Evolutionary conservation across 2,329 filamentous ascomycete genomes (phyloP).

Genomic region (Ceratocystis alfenasii): DNA sequence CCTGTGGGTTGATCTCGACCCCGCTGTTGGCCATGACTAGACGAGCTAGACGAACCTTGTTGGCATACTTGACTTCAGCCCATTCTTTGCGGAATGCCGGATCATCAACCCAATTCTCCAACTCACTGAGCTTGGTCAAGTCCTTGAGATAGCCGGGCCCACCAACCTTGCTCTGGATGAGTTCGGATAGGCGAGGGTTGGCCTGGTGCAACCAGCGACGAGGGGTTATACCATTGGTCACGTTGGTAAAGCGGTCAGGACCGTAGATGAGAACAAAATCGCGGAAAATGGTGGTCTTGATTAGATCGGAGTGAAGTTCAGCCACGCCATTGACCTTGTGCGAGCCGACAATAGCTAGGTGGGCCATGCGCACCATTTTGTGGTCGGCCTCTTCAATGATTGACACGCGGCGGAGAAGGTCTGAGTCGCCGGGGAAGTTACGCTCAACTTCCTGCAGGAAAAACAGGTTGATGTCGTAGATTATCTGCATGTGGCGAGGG

Average conservation of each 20-base stretch:
- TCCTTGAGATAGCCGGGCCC: slow-evolving; percentile 80
- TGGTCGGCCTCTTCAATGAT: slow-evolving; percentile 95
- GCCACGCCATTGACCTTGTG: slow-evolving; percentile 99
- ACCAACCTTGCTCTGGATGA: slow-evolving; percentile 83
- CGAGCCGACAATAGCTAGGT: slow-evolving; percentile 84
- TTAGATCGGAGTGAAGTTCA: slow-evolving; percentile 91
- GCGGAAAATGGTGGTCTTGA: slow-evolving; percentile 99
- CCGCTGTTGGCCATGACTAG: slow-evolving; percentile 76
- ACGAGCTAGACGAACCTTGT: slow-evolving; percentile 84
- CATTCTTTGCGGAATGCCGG: slow-evolving; percentile 86
- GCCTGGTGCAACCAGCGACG: slow-evolving; percentile 95
- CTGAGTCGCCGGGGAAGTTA: slow-evolving; percentile 76
- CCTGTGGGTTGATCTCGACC: slow-evolving; percentile 70
- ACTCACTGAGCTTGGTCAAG: slow-evolving; percentile 69
- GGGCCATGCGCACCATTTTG: slow-evolving; percentile 98
- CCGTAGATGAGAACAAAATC: slow-evolving; percentile 95
- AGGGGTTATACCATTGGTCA: slow-evolving; percentile 96
- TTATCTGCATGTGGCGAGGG: slow-evolving; percentile 89
- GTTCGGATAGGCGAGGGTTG: slow-evolving; percentile 79
- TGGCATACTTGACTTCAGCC: slow-evolving; percentile 91
- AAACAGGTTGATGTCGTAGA: slow-evolving; percentile 92
- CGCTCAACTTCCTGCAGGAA: slow-evolving; percentile 89
- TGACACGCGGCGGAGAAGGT: slow-evolving; percentile 75
- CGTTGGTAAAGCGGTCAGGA: slow-evolving; percentile 94
- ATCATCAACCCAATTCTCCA: slow-evolving; percentile 76